Base-by-base conservation (phyloP, 2,329 filamentous ascomycete species). In the Sarocladium strictum region DNA sequence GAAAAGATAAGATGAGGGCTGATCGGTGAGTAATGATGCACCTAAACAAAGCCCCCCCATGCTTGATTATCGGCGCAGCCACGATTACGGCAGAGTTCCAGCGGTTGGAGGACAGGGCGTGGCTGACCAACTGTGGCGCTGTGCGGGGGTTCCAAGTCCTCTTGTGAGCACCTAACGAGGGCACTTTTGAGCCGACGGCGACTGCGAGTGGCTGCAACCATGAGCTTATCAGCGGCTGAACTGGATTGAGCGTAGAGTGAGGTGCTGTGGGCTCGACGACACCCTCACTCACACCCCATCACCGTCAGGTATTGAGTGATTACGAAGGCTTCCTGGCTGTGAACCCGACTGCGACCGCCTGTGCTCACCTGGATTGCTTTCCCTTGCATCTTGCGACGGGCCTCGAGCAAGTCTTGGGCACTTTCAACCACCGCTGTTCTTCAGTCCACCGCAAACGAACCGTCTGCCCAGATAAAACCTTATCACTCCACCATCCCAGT, bases 191-290 rank as follows among this genome's bases (percentile, higher is more conserved):
- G 43, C 43, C 43, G 23, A 47, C 43, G 43, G 43, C 43, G 43
- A 47, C 43, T n/a, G 43, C 23, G 43, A 47, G 43, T 47, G 43
- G 43, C 43, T 49, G 40, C 40, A 29, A 24, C n/a, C 23, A 29
- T 33, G 47, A 33, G 47, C 47, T 51, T 51, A 51, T 51, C 47
- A 51, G 47, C 47, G 47, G 47, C 27, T 35, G 27, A 51, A 17
- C 47, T 51, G 7, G 43, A 43, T 21, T 43, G 21, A 43, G 21
- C 11, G 35, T 38, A 32, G 35, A 38, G 35, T 38, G 35, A 12
- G 24, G 40, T 24, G 40, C 17, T 9, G 40, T 47, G 43, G 43
- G n/a, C 43, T 47, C 43, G 43, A 47, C 43, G 24, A 47, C 43
- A 47, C 43, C 21, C 43, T 27, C 24, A 27, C 10, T 11, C n/a